Percentiles rank a stretch among this genome's conserved stretches.
Evolutionary conservation across 2,329 filamentous ascomycete species (phyloP).

Genomic region (Epichloe elymi): DNA sequence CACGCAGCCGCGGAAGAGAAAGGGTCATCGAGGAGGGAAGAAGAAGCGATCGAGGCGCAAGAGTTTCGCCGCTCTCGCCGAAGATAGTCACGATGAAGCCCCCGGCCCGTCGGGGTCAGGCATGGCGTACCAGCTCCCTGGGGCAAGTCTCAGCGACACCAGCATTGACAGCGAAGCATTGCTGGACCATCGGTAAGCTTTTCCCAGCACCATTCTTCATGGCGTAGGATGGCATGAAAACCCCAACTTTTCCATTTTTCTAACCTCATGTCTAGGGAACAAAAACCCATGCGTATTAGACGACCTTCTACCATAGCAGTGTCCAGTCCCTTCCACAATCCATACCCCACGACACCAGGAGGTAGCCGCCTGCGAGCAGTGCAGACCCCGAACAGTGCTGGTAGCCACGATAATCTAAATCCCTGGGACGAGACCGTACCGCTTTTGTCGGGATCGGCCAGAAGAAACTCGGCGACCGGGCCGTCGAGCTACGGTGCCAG

Average conservation of each 20-base stretch:
- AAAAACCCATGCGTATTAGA: constrained; percentile 49
- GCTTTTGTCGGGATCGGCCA: constrained; percentile 31
- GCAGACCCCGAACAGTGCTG: constrained; percentile 25
- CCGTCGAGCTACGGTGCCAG: constrained; percentile 29
- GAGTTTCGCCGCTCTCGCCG: constrained; percentile 59
- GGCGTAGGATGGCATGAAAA: neutral
- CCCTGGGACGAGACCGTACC: constrained; percentile 38
- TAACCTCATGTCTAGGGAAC: constrained; percentile 30
- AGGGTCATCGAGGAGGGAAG: constrained; percentile 63
- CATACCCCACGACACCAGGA: constrained; percentile 14
- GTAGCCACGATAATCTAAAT: constrained; percentile 34
- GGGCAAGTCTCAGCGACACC: constrained; percentile 58
- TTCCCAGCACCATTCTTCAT: too few species aligned
- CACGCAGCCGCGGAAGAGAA: constrained; percentile 41
- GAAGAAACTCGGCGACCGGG: constrained; percentile 11
- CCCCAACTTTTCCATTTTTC: neutral
- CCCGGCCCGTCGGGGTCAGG: constrained; percentile 22
- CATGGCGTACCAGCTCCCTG: constrained; percentile 38
- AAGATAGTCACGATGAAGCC: constrained; percentile 34
- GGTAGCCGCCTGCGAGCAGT: constrained; percentile 24
- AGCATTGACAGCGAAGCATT: constrained; percentile 83
- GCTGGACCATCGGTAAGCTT: constrained; percentile 64
- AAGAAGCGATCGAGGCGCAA: constrained; percentile 65
- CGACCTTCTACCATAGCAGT: constrained; percentile 38
- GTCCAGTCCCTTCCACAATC: constrained; percentile 21